Percentiles rank a stretch among this genome's conserved stretches.
These are phyloP conservation scores for Entoloma clypeatum DNA, from an alignment of 1,284 basidiomycete genomes.

Conservation along the genomic window DNA sequence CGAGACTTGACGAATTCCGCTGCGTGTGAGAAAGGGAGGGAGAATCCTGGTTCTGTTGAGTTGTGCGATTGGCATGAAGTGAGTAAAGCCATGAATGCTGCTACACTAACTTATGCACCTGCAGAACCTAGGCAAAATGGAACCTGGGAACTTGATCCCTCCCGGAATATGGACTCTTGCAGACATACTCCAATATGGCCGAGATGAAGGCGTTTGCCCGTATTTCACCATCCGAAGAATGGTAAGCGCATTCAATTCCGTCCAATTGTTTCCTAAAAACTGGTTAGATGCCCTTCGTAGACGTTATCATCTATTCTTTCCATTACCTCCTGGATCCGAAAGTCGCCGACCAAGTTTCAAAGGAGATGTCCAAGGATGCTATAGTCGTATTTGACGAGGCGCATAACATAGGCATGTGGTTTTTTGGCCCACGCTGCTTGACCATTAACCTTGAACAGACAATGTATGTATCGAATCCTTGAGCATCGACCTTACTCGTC, in stretches of 20 bases:
- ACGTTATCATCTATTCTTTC: constrained; percentile 98
- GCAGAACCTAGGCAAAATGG: constrained; percentile 57
- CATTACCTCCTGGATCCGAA: constrained; percentile 99
- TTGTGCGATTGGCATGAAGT: constrained; percentile 97
- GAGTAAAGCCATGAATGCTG: constrained; percentile 19
- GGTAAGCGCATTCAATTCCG: constrained; percentile 46
- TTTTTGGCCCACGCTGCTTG: background rate
- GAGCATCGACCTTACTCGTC: constrained; percentile 96
- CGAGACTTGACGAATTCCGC: constrained; percentile 90
- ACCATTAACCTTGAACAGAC: constrained; percentile 43
- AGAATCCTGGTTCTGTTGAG: constrained; percentile 88
- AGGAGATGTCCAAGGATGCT: constrained; percentile 95
- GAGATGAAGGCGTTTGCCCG: constrained; percentile 85
- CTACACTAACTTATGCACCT: constrained; percentile 10
- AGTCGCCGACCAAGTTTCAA: constrained; percentile 98
- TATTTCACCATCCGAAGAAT: constrained; percentile 97
- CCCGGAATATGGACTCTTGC: constrained; percentile 93
- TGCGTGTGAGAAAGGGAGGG: constrained; percentile 81
- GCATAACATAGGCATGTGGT: constrained; percentile 87
- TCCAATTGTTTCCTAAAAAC: constrained; percentile 11
- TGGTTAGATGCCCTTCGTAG: constrained; percentile 86
- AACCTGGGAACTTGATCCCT: constrained; percentile 84
- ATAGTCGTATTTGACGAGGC: constrained; percentile 99
- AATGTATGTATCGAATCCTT: constrained; percentile 99
- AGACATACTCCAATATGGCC: constrained; percentile 88